A percentile compares a stretch with the other conserved stretches of the same genome.
phyloP scores from a whole-genome alignment of 495 filamentous ascomycete species.

The Umbilicaria muhlenbergii region DNA sequence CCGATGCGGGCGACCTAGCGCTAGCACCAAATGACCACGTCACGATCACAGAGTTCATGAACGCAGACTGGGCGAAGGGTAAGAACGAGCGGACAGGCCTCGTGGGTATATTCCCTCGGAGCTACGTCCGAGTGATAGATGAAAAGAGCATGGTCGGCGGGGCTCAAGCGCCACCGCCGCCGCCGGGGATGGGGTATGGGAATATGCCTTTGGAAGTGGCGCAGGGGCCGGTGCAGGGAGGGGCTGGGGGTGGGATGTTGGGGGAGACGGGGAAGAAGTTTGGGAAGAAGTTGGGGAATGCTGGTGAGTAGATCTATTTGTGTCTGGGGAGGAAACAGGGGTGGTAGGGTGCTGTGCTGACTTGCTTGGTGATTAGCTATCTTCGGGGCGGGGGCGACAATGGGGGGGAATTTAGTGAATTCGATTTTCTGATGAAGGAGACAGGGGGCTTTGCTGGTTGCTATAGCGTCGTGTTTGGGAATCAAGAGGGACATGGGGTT shows the following conservation, averaged over 20 bases:
- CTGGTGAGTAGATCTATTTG: slow-evolving; percentile 22
- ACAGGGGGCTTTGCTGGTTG: no score
- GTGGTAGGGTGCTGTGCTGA: not conserved
- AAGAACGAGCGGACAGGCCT: slow-evolving; percentile 60
- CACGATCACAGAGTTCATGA: slow-evolving; percentile 76
- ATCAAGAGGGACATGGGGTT: no score
- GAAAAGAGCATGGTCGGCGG: slow-evolving; percentile 19
- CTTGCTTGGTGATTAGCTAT: slow-evolving; percentile 29
- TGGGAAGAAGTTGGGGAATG: slow-evolving; percentile 40
- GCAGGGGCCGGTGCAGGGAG: slow-evolving; percentile 24
- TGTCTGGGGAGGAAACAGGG: slow-evolving; percentile 11
- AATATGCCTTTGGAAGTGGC: slow-evolving; percentile 38
- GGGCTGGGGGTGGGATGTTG: slow-evolving; percentile 27
- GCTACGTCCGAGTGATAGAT: slow-evolving; percentile 56
- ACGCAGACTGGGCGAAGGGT: slow-evolving; percentile 74
- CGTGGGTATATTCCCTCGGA: slow-evolving; percentile 83
- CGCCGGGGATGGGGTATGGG: slow-evolving; percentile 27
- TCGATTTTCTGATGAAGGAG: slow-evolving; percentile 53
- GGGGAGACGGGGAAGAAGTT: slow-evolving; percentile 40
- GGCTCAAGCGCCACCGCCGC: slow-evolving; percentile 3
- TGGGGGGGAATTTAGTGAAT: slow-evolving; percentile 86
- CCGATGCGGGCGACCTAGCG: slow-evolving; percentile 63
- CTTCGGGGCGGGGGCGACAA: slow-evolving; percentile 75
- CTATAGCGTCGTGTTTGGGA: no score
- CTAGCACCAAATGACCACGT: slow-evolving; percentile 64